Percentiles rank a stretch among this genome's conserved stretches.
Conservation (phyloP, 2,329 filamentous ascomycete species). For the Fusarium austroafricanum region DNA sequence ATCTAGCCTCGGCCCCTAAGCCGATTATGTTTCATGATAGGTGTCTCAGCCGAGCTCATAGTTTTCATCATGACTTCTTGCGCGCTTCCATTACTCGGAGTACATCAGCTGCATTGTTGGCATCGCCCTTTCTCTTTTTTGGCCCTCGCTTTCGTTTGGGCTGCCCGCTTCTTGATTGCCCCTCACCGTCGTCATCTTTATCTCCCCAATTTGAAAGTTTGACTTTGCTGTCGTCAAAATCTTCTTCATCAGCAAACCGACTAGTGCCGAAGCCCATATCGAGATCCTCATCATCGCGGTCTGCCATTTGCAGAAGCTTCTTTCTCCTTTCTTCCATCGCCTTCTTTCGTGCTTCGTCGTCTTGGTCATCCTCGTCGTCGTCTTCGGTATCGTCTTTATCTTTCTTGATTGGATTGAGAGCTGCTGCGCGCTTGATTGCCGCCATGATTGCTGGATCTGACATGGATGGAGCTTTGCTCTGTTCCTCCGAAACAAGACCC, state of each 20-base stretch:
- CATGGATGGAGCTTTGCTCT: slow-evolving; percentile 65
- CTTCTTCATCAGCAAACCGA: slow-evolving; percentile 88
- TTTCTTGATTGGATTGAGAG: slow-evolving; percentile 64
- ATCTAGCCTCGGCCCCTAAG: slow-evolving; percentile 15
- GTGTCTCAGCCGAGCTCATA: slow-evolving; percentile 1
- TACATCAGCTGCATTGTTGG: slow-evolving; percentile 83
- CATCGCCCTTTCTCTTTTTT: slow-evolving; percentile 83
- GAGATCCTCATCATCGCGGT: slow-evolving; percentile 88
- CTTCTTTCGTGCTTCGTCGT: slow-evolving; percentile 58
- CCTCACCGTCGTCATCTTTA: slow-evolving; percentile 61
- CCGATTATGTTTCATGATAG: slow-evolving; percentile 29
- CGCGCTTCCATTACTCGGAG: slow-evolving; percentile 78
- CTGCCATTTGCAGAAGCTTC: slow-evolving; percentile 78
- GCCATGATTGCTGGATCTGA: slow-evolving; percentile 83
- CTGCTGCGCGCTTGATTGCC: slow-evolving; percentile 85
- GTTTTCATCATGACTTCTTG: slow-evolving; percentile 52
- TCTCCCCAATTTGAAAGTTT: slow-evolving; percentile 76
- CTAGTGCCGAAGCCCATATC: slow-evolving; percentile 95
- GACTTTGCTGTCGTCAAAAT: slow-evolving; percentile 75
- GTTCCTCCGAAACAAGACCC: slow-evolving; percentile 64
- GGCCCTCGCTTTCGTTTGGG: slow-evolving; percentile 75
- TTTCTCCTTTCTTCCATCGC: slow-evolving; percentile 76
- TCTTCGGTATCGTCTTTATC: slow-evolving; percentile 47
- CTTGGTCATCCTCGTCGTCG: slow-evolving; percentile 46
- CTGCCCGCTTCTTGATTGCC: slow-evolving; percentile 58